phyloP scores from a whole-genome alignment of 331 rosid genomes.

The Pyracantha coccinea region DNA sequence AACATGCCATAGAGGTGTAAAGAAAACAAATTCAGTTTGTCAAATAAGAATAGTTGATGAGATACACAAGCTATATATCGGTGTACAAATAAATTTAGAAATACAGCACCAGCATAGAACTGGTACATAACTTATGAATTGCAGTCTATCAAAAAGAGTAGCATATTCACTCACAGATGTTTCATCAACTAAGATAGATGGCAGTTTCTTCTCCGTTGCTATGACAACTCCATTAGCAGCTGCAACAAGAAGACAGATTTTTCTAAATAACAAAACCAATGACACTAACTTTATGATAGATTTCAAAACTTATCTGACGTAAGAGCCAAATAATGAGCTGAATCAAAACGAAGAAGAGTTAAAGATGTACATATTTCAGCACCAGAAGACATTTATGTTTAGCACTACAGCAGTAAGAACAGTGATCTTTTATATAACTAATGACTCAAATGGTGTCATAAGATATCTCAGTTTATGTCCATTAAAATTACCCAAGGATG shows the following conservation, averaged over 20 bases:
- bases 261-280: not conserved
- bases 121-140: too few relatives aligned
- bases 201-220: slow-evolving; percentile 82
- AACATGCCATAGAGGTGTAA: not conserved
- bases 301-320: not conserved
- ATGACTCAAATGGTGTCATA: too few relatives aligned
- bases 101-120: not conserved
- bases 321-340: not conserved
- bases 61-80: not conserved
- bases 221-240: slow-evolving; percentile 91
- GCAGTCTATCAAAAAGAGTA: not conserved
- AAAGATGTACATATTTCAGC: too few relatives aligned
- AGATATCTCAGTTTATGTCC: too few relatives aligned
- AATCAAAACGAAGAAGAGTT: not conserved
- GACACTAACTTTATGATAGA: not conserved
- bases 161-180: slow-evolving; percentile 44
- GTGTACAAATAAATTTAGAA: not conserved
- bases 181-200: slow-evolving; percentile 86
- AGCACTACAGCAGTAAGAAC: too few relatives aligned
- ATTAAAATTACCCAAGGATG: too few relatives aligned
- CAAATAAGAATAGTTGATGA: not conserved
- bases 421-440: too few relatives aligned
- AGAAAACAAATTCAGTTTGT: not conserved
- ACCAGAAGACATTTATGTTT: too few relatives aligned
- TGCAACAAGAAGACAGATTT: slow-evolving; percentile 22